A percentile compares a stretch with the other conserved stretches of the same genome.
Conservation (phyloP, 2,329 filamentous ascomycete species). For the Ceratocystis variospora region DNA sequence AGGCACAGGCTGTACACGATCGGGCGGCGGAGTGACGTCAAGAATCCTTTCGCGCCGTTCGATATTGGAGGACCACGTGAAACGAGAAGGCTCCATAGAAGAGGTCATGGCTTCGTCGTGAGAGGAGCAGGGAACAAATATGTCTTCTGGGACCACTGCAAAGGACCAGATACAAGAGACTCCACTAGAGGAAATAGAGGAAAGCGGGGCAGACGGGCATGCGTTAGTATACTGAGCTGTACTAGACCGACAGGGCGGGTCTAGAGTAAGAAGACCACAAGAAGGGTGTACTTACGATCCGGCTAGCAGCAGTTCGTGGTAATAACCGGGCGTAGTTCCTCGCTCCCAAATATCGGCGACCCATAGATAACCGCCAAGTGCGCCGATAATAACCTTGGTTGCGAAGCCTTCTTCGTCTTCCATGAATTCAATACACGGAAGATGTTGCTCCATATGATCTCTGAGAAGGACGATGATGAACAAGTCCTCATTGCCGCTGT, state of each 20-base stretch:
- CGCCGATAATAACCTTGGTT: slow-evolving; percentile 37
- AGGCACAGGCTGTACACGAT: background rate
- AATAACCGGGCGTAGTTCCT: slow-evolving; percentile 8
- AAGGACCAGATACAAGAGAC: background rate
- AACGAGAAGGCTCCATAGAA: background rate
- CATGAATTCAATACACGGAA: slow-evolving; percentile 41
- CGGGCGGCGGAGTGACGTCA: background rate
- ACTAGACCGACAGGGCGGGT: background rate
- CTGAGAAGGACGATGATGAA: background rate
- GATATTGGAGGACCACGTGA: background rate
- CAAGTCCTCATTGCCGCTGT: background rate
- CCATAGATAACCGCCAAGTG: slow-evolving; percentile 37
- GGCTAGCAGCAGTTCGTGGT: background rate
- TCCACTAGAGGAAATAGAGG: background rate
- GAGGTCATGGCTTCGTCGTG: slow-evolving; percentile 12
- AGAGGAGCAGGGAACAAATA: slow-evolving; percentile 13
- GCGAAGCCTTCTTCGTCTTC: slow-evolving; percentile 35
- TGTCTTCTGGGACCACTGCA: background rate
- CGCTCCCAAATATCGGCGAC: slow-evolving; percentile 40
- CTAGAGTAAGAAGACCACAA: background rate
- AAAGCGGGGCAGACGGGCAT: too few relatives aligned
- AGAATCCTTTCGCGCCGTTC: background rate
- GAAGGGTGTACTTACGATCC: background rate
- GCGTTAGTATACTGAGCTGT: background rate
- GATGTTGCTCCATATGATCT: slow-evolving; percentile 27